Evolutionary conservation across 768 basidiomycete genomes (phyloP).

Genomic region (Suillus spraguei): DNA sequence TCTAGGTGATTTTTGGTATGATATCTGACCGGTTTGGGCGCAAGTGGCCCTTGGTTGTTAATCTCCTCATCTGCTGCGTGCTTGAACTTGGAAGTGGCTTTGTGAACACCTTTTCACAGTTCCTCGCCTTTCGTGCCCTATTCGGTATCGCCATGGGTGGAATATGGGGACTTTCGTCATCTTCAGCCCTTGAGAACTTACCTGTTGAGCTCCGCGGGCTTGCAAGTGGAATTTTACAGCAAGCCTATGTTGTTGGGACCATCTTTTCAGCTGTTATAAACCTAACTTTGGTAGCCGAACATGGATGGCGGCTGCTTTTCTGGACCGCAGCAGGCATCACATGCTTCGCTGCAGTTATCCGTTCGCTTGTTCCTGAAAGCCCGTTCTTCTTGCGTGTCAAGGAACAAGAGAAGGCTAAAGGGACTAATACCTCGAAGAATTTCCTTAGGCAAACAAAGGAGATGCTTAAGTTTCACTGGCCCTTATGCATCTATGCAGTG

Average conservation of each 20-base stretch:
- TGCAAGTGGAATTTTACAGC: constrained; percentile 81
- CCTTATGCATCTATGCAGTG: constrained; percentile 80
- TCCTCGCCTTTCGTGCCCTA: constrained; percentile 80
- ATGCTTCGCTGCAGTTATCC: constrained; percentile 65
- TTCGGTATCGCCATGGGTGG: constrained; percentile 92
- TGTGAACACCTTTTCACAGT: constrained; percentile 71
- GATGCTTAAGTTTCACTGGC: constrained; percentile 86
- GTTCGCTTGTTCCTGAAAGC: constrained; percentile 79
- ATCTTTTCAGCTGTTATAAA: constrained; percentile 86
- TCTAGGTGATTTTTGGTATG: constrained; percentile 71
- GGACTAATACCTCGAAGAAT: constrained; percentile 44
- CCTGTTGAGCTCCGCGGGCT: constrained; percentile 87
- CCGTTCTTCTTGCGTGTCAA: constrained; percentile 69
- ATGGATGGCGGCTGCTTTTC: constrained; percentile 80
- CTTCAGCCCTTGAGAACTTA: constrained; percentile 87
- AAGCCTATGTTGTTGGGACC: constrained; percentile 88
- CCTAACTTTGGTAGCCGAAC: constrained; percentile 50
- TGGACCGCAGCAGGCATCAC: constrained; percentile 78
- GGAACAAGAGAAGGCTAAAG: constrained; percentile 47
- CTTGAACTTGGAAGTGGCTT: constrained; percentile 86
- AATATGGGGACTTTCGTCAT: constrained; percentile 83
- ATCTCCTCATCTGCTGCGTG: constrained; percentile 67
- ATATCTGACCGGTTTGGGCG: constrained; percentile 87
- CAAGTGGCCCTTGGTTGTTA: constrained; percentile 89
- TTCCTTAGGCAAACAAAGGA: constrained; percentile 73